These are phyloP conservation scores for Heritiera fomes DNA, from an alignment of 345 rosid species.

Conservation along the genomic window DNA sequence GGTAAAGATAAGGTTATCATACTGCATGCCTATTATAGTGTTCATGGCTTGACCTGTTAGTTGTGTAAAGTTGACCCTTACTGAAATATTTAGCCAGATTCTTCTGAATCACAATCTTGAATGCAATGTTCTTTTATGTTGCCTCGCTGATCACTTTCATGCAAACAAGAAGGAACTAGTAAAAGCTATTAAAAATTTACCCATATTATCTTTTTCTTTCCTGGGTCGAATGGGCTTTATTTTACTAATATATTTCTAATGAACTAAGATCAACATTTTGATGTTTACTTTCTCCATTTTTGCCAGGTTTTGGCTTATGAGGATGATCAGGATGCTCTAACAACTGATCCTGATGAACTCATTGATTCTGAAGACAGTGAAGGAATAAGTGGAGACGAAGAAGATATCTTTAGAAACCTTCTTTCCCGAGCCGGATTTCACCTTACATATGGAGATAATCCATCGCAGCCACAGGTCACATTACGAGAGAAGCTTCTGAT, in stretches of 20 bases:
- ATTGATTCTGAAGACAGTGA: slow-evolving; percentile 98
- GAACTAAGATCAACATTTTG: background rate
- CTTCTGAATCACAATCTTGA: background rate
- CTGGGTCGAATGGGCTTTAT: background rate
- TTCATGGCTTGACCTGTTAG: background rate
- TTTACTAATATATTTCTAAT: background rate
- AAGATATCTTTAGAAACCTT: slow-evolving; percentile 93
- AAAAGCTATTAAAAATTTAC: background rate
- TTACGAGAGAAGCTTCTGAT: slow-evolving; percentile 90
- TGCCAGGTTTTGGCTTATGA: slow-evolving; percentile 92
- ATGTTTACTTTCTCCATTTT: slow-evolving; percentile 15
- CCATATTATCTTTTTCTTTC: background rate
- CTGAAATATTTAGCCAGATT: background rate
- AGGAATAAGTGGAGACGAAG: slow-evolving; percentile 95
- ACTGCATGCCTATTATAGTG: background rate
- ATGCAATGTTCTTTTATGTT: background rate
- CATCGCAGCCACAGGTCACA: slow-evolving; percentile 87
- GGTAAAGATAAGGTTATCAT: background rate
- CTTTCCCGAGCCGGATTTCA: slow-evolving; percentile 98
- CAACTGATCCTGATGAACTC: slow-evolving; percentile 99
- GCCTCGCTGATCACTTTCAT: slow-evolving; percentile 78
- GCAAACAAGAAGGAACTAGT: background rate
- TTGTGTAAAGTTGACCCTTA: background rate
- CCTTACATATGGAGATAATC: slow-evolving; percentile 87
- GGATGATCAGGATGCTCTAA: slow-evolving; percentile 96